phyloP scores from a whole-genome alignment of 805 yeast genomes.

The Saturnispora quitensis region DNA sequence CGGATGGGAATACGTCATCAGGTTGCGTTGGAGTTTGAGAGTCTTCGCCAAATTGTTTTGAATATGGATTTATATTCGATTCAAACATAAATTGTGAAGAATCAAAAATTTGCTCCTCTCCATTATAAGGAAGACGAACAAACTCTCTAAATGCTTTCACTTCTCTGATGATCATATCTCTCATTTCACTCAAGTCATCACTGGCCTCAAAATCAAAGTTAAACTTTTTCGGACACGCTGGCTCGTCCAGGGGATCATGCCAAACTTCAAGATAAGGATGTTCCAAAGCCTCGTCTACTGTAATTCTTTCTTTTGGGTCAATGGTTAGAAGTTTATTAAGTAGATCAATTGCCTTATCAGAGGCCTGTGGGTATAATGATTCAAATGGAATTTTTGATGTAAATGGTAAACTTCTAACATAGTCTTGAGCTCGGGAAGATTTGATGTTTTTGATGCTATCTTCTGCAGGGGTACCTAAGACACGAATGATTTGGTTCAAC shows the following conservation, averaged over 20 bases:
- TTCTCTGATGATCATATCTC: conserved; percentile 69
- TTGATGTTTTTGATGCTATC: conserved; percentile 64
- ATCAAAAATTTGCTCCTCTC: conserved; percentile 14
- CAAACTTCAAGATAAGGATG: conserved; percentile 86
- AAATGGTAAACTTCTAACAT: conserved; percentile 76
- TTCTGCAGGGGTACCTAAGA: conserved; percentile 86
- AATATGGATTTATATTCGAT: conserved; percentile 1
- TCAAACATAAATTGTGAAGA: conserved; percentile 12
- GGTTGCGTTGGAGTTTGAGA: conserved; percentile 8
- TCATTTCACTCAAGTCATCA: conserved; percentile 70
- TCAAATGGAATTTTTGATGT: conserved; percentile 72
- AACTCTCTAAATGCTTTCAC: conserved; percentile 69
- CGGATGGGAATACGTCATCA: conserved; percentile 1
- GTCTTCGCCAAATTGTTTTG: not conserved
- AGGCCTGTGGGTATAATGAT: conserved; percentile 72
- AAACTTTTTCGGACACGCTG: conserved; percentile 68
- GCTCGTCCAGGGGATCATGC: conserved; percentile 93
- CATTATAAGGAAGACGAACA: conserved; percentile 39
- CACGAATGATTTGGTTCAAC: conserved; percentile 73
- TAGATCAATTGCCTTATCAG: conserved; percentile 78
- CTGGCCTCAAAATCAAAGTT: conserved; percentile 83
- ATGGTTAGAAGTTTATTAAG: conserved; percentile 72
- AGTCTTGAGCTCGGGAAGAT: conserved; percentile 82
- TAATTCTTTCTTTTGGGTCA: conserved; percentile 76
- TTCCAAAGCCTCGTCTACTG: conserved; percentile 77